Percentiles rank a stretch among this genome's conserved stretches.
Evolutionary conservation across 1,139 yeast genomes (phyloP).

Genomic region (Scheffersomyces segobiensis): DNA sequence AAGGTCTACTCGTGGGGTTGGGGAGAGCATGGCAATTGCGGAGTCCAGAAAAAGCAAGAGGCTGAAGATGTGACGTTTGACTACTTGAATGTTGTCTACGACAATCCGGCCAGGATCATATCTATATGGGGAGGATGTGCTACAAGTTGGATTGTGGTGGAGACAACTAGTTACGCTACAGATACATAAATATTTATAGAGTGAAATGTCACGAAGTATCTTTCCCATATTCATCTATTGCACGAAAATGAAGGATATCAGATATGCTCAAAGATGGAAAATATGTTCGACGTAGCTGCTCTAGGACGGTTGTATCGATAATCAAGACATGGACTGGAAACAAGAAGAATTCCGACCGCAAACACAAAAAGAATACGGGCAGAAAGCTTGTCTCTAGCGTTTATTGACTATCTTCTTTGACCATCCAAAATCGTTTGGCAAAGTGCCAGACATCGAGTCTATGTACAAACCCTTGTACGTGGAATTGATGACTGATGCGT

Average conservation of each 20-base stretch:
- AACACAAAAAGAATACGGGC: background rate
- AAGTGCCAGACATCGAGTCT: background rate
- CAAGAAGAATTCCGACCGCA: background rate
- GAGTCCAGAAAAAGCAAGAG: slow-evolving; percentile 29
- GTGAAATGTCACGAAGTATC: slow-evolving; percentile 68
- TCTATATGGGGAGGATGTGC: slow-evolving; percentile 46
- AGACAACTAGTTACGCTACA: slow-evolving; percentile 1
- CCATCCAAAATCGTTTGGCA: slow-evolving; percentile 6
- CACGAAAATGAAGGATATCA: slow-evolving; percentile 22
- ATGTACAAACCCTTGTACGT: background rate
- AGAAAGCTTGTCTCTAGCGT: background rate
- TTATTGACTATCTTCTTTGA: slow-evolving; percentile 15
- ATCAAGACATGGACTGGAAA: slow-evolving; percentile 9
- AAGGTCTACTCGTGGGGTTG: slow-evolving; percentile 85
- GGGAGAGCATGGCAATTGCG: slow-evolving; percentile 99
- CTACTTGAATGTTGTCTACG: slow-evolving; percentile 39
- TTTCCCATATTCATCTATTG: slow-evolving; percentile 75
- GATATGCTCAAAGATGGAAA: slow-evolving; percentile 67
- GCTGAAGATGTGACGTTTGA: slow-evolving; percentile 36
- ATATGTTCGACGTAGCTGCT: slow-evolving; percentile 71
- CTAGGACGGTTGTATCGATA: slow-evolving; percentile 67
- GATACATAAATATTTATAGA: slow-evolving; percentile 1
- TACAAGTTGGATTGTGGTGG: slow-evolving; percentile 39
- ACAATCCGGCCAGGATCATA: slow-evolving; percentile 20
- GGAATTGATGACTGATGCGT: background rate